These are phyloP conservation scores for Aspergillus transmontanensis DNA, from an alignment of 2,329 filamentous ascomycete genomes.

Conservation along the genomic window DNA sequence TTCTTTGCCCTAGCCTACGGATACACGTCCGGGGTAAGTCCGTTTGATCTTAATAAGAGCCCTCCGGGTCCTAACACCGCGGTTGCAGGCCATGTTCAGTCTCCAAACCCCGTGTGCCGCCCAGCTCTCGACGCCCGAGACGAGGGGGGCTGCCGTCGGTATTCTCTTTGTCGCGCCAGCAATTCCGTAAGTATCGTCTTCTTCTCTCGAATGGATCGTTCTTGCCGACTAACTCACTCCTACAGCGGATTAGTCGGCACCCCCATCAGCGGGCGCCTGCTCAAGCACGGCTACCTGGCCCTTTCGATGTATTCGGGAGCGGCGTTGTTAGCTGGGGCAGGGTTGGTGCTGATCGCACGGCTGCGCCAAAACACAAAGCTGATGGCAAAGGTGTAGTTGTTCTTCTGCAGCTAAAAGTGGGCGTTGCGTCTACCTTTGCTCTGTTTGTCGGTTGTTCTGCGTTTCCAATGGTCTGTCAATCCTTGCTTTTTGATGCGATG, in stretches of 20 bases:
- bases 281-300: not conserved
- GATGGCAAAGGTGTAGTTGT: not conserved
- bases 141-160: not conserved
- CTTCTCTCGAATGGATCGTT: not conserved
- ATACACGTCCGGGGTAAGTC: not conserved
- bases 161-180: not conserved
- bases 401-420: not conserved
- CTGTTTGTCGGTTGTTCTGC: not conserved
- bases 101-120: constrained; percentile 4
- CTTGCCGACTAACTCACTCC: not conserved
- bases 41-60: not conserved
- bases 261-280: not conserved
- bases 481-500: not conserved
- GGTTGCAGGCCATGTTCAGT: constrained; percentile 5
- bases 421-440: not conserved
- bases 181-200: constrained; percentile 2
- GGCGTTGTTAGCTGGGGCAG: not conserved
- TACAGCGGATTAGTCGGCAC: not conserved
- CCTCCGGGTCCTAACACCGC: not conserved
- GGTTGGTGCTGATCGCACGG: not conserved
- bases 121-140: not conserved
- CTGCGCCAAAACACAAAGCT: not conserved
- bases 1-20: constrained; percentile 2
- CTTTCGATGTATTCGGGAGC: constrained; percentile 4
- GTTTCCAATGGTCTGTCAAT: not conserved